phyloP scores from a whole-genome alignment of 805 yeast species.

The Cyberlindnera maclurae region DNA sequence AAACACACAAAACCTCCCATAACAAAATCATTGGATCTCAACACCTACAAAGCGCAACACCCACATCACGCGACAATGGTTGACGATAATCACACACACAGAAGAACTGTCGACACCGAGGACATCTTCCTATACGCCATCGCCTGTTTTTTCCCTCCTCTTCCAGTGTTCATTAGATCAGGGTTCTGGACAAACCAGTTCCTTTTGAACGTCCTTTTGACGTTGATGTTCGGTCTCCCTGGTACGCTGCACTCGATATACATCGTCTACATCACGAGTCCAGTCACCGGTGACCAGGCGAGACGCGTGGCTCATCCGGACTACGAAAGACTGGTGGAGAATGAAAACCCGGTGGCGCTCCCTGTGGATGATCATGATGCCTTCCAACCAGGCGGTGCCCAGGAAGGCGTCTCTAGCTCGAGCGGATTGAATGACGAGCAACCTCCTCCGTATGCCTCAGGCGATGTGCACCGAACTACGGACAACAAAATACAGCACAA shows the following conservation, averaged over 20 bases:
- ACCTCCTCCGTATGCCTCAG: constrained; percentile 19
- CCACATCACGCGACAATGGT: background rate
- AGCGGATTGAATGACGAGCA: constrained; percentile 1
- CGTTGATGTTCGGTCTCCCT: constrained; percentile 70
- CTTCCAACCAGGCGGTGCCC: background rate
- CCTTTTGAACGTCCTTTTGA: constrained; percentile 54
- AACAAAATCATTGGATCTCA: too few species aligned
- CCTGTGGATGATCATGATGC: too few species aligned
- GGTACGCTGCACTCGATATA: constrained; percentile 64
- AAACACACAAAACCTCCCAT: background rate
- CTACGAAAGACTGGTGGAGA: constrained; percentile 18
- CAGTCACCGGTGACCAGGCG: constrained; percentile 13
- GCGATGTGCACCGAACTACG: constrained; percentile 4
- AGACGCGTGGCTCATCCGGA: constrained; percentile 14
- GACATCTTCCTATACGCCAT: constrained; percentile 54
- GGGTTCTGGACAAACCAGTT: constrained; percentile 52
- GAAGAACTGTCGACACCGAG: constrained; percentile 15
- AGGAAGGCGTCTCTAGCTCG: background rate
- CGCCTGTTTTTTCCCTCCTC: constrained; percentile 65
- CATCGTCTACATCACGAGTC: constrained; percentile 30
- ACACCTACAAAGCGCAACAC: too few species aligned
- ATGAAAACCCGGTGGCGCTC: constrained; percentile 1
- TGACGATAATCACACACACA: constrained; percentile 5
- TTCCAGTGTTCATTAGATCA: constrained; percentile 60
- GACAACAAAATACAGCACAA: constrained; percentile 21